A percentile compares a stretch with the other conserved stretches of the same genome.
Evolutionary conservation across 495 filamentous ascomycete species (phyloP).

Genomic region (Talaromyces proteolyticus): DNA sequence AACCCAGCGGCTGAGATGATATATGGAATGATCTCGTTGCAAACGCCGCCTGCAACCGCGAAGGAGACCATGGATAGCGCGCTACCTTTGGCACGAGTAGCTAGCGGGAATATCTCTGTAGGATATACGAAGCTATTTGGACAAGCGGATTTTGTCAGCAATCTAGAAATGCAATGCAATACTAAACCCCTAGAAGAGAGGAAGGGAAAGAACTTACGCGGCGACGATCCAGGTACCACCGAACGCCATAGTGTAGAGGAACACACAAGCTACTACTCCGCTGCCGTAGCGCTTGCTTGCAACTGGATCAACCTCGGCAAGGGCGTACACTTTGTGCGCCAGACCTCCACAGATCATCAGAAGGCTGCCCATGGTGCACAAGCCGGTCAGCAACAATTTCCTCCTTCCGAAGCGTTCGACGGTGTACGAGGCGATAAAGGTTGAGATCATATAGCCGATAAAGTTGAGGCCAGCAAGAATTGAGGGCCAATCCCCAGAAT

Average conservation of each 20-base stretch:
- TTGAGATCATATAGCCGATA: slow-evolving; percentile 36
- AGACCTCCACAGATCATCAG: slow-evolving; percentile 14
- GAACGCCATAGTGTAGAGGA: slow-evolving; percentile 40
- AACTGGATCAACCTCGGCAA: slow-evolving; percentile 4
- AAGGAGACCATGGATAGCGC: slow-evolving; percentile 40
- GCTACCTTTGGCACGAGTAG: slow-evolving; percentile 40
- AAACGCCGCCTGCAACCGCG: slow-evolving; percentile 40
- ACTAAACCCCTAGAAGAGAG: slow-evolving; percentile 20
- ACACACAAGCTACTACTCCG: slow-evolving; percentile 36
- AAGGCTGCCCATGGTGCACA: slow-evolving; percentile 10
- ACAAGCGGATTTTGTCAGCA: slow-evolving; percentile 15
- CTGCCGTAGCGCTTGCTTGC: slow-evolving; percentile 10
- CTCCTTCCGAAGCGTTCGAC: slow-evolving; percentile 14
- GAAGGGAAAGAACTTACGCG: slow-evolving; percentile 27
- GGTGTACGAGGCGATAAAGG: slow-evolving; percentile 30
- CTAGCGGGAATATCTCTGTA: slow-evolving; percentile 50
- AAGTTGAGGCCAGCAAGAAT: slow-evolving; percentile 42
- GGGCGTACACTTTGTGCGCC: slow-evolving; percentile 10
- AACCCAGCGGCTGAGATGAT: slow-evolving; percentile 30
- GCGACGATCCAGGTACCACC: slow-evolving; percentile 43
- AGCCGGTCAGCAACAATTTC: slow-evolving; percentile 15
- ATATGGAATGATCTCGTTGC: slow-evolving; percentile 37
- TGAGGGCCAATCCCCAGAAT: slow-evolving; percentile 24
- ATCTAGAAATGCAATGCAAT: slow-evolving; percentile 30
- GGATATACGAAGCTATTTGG: slow-evolving; percentile 39